phyloP scores from a whole-genome alignment of 1,284 basidiomycete species.

The Fomitopsis palustris region DNA sequence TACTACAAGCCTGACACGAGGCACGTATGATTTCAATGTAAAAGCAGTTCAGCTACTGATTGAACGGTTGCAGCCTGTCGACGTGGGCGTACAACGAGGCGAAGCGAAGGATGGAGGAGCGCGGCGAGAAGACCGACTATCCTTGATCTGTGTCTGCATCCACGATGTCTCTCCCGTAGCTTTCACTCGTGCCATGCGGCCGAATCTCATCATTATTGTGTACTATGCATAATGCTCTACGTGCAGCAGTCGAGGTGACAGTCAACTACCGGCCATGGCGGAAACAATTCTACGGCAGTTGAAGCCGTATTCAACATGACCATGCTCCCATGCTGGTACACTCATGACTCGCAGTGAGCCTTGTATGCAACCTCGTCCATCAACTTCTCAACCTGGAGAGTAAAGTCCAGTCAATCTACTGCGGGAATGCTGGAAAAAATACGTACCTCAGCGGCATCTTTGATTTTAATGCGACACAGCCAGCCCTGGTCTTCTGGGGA shows the following conservation, averaged over 20 bases:
- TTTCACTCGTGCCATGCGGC: not conserved
- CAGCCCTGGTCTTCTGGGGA: conserved; percentile 86
- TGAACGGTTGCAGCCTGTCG: conserved; percentile 70
- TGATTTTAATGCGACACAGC: conserved; percentile 92
- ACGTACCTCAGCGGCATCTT: conserved; percentile 70
- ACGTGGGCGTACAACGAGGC: conserved; percentile 89
- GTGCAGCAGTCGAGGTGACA: not conserved
- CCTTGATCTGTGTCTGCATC: conserved; percentile 9
- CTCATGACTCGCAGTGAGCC: conserved; percentile 55
- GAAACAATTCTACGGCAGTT: conserved; percentile 25
- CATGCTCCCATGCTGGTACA: not conserved
- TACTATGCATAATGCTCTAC: not conserved
- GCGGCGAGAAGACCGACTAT: conserved; percentile 83
- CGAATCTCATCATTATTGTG: not conserved
- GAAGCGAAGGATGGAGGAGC: conserved; percentile 83
- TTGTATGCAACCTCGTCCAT: conserved; percentile 81
- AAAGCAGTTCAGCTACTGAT: no score
- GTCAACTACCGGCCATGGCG: not conserved
- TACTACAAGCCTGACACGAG: conserved; percentile 97
- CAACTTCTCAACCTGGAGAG: conserved; percentile 63
- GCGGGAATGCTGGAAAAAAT: not conserved
- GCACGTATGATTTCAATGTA: conserved; percentile 51
- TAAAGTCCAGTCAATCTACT: not conserved
- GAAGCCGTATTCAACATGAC: conserved; percentile 22
- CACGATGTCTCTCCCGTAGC: not conserved